These are phyloP conservation scores for Brettanomyces nanus DNA, from an alignment of 805 yeast species.

Conservation along the genomic window DNA sequence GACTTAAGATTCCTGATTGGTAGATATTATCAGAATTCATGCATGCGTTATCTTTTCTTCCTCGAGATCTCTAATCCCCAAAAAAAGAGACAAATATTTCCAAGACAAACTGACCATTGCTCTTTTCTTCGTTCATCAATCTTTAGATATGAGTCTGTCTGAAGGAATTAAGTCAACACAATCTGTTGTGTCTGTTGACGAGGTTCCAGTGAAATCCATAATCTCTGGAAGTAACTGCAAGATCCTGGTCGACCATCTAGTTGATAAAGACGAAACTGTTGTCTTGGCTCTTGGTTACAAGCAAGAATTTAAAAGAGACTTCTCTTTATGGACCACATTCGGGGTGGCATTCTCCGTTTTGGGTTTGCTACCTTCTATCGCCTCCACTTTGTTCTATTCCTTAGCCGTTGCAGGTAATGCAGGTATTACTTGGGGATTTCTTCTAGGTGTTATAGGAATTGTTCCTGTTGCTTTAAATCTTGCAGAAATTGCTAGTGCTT, in stretches of 20 bases:
- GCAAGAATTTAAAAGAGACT: slow-evolving; percentile 58
- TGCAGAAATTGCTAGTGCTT: slow-evolving; percentile 59
- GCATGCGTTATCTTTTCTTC: too few relatives aligned
- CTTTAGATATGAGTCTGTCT: background rate
- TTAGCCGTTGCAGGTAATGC: slow-evolving; percentile 54
- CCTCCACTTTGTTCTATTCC: slow-evolving; percentile 54
- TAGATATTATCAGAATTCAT: too few relatives aligned
- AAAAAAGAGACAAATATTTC: too few relatives aligned
- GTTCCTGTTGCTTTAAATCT: slow-evolving; percentile 50
- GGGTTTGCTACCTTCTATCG: slow-evolving; percentile 59
- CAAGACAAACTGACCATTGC: too few relatives aligned
- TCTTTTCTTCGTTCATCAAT: too few relatives aligned
- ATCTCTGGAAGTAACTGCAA: slow-evolving; percentile 14
- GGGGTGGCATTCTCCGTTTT: slow-evolving; percentile 59
- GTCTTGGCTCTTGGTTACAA: slow-evolving; percentile 54
- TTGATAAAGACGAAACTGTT: slow-evolving; percentile 43
- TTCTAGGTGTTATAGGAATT: slow-evolving; percentile 48
- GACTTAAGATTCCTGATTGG: too few relatives aligned
- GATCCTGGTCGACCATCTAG: slow-evolving; percentile 36
- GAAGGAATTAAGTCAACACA: slow-evolving; percentile 11
- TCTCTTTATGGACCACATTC: slow-evolving; percentile 47
- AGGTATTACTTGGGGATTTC: slow-evolving; percentile 58
- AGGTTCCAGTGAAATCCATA: slow-evolving; percentile 16
- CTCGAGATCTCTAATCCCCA: too few relatives aligned
- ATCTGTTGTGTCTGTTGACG: slow-evolving; percentile 20